phyloP scores from a whole-genome alignment of 2,329 filamentous ascomycete species.

The Didymella arachidicola region DNA sequence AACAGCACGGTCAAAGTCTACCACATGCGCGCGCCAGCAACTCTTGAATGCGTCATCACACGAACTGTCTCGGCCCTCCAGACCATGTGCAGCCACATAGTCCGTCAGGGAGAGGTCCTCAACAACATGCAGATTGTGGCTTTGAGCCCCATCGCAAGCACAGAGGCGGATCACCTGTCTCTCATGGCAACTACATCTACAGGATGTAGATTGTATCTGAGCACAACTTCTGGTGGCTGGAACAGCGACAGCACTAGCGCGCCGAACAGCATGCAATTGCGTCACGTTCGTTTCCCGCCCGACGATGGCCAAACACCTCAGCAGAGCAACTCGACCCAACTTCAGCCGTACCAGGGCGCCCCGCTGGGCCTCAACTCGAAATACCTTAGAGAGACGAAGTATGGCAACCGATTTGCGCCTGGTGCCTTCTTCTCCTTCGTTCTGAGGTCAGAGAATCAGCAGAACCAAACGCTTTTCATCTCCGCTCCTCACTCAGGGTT shows the following conservation, averaged over 20 bases:
- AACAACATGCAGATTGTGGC: conserved; percentile 76
- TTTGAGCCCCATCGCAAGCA: conserved; percentile 82
- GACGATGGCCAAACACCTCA: conserved; percentile 40
- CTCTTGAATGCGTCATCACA: conserved; percentile 63
- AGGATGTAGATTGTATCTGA: conserved; percentile 90
- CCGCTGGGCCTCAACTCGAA: conserved; percentile 41
- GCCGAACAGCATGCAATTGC: conserved; percentile 96
- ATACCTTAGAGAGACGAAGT: conserved; percentile 51
- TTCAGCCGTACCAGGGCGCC: conserved; percentile 42
- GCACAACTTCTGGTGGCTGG: conserved; percentile 81
- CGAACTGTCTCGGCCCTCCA: conserved; percentile 63
- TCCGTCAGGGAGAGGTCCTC: conserved; percentile 72
- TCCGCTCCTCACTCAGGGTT: conserved; percentile 87
- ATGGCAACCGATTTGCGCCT: conserved; percentile 73
- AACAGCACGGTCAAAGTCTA: conserved; percentile 90
- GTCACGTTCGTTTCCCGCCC: conserved; percentile 94
- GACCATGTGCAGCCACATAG: conserved; percentile 84
- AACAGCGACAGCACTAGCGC: conserved; percentile 68
- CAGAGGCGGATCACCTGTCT: conserved; percentile 82
- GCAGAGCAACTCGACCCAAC: conserved; percentile 36
- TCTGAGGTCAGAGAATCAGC: conserved; percentile 65
- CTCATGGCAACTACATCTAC: conserved; percentile 90
- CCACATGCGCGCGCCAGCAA: conserved; percentile 73
- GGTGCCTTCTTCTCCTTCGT: conserved; percentile 92
- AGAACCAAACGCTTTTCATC: conserved; percentile 76